Percentiles rank a stretch among this genome's conserved stretches.
Evolutionary conservation across 2,329 filamentous ascomycete species (phyloP).

Genomic region (Cucurbitaria berberidis): DNA sequence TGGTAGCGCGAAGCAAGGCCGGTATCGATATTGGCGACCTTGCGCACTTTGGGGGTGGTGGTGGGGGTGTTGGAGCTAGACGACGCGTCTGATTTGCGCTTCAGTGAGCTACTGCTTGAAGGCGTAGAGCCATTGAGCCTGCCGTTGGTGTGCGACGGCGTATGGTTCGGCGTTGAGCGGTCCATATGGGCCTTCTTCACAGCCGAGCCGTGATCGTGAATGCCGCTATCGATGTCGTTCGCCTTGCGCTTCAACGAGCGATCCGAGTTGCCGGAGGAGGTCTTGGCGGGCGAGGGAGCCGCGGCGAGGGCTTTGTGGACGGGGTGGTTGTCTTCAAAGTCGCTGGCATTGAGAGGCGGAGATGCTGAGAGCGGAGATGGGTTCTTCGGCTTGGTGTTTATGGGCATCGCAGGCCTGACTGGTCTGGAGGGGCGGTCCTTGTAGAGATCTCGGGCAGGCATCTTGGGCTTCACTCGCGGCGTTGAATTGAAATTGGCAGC

Average conservation of each 20-base stretch:
- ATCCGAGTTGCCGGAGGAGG: conserved; percentile 39
- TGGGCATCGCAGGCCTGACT: conserved; percentile 38
- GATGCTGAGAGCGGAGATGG: conserved; percentile 68
- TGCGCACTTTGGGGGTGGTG: conserved; percentile 38
- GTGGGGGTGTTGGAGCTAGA: conserved; percentile 39
- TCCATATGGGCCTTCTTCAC: conserved; percentile 43
- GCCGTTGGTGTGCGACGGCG: conserved; percentile 38
- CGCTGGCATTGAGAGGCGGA: conserved; percentile 66
- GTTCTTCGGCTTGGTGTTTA: conserved; percentile 63
- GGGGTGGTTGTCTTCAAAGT: conserved; percentile 57
- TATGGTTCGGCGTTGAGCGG: conserved; percentile 37
- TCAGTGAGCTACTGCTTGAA: conserved; percentile 44
- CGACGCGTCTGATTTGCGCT: conserved; percentile 55
- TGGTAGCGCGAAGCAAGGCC: conserved; percentile 45
- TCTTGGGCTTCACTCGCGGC: conserved; percentile 41
- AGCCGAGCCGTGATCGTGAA: conserved; percentile 44
- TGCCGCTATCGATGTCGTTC: conserved; percentile 46
- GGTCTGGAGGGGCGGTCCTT: conserved; percentile 28
- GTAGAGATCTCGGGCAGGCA: conserved; percentile 29
- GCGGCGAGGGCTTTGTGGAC: conserved; percentile 47
- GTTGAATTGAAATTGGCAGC: conserved; percentile 27
- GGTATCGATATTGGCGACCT: conserved; percentile 44
- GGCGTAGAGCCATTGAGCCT: conserved; percentile 37
- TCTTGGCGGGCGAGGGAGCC: conserved; percentile 44
- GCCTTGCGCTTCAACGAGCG: conserved; percentile 51